Evolutionary conservation across 495 filamentous ascomycete species (phyloP).

Genomic region (Penicillium lividum): DNA sequence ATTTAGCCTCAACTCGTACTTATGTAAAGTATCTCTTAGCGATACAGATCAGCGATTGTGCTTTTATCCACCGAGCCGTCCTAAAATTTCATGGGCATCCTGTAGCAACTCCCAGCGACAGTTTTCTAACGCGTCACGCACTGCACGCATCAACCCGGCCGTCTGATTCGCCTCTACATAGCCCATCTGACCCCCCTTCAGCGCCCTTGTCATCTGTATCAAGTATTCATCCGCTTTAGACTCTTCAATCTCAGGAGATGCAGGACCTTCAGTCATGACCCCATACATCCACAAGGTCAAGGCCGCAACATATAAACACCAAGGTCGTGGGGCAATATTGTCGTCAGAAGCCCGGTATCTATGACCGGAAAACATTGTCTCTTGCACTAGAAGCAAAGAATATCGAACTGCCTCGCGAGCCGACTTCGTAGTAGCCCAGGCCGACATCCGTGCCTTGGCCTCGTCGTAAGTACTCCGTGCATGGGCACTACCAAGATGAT

Average conservation of each 20-base stretch:
- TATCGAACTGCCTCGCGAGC: neutral
- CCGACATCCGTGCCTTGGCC: neutral
- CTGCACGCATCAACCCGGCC: conserved; percentile 5
- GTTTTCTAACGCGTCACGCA: conserved; percentile 16
- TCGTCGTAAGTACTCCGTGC: neutral
- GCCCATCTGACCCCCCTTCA: neutral
- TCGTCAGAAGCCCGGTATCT: conserved; percentile 14
- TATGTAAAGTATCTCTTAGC: too few species aligned
- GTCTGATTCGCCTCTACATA: neutral
- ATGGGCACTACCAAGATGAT: neutral
- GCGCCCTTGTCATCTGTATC: neutral
- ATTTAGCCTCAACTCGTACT: too few species aligned
- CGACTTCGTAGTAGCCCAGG: neutral
- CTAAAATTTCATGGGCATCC: conserved; percentile 16
- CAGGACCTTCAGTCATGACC: neutral
- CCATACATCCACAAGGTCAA: conserved; percentile 22
- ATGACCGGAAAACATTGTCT: neutral
- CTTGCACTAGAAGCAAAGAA: neutral
- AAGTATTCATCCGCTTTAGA: neutral
- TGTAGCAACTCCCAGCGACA: conserved; percentile 25
- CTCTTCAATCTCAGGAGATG: neutral
- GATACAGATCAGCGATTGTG: too few species aligned
- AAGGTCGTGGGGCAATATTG: conserved; percentile 19
- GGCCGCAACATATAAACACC: conserved; percentile 18
- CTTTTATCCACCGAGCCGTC: neutral